Base-by-base conservation (phyloP, 371 early-diverging fungal species). In the Mucor plumbeus region DNA sequence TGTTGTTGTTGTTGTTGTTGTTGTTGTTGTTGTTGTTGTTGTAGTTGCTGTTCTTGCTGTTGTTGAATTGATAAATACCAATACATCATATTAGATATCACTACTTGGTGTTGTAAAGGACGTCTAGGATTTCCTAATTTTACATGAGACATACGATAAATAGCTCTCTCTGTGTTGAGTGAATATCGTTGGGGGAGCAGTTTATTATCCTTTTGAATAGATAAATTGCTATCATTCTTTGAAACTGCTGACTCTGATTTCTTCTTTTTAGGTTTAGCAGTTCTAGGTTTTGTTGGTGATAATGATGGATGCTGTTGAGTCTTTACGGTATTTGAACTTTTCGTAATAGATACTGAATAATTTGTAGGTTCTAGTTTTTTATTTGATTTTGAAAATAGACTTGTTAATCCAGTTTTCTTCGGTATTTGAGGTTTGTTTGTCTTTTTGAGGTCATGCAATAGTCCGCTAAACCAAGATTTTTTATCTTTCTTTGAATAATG, bases 1-100 rank as follows among this genome's bases (percentile, higher is more conserved):
- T 65, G 34, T 13, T 55, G 53, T 0, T 58, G 17, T 21, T 47
- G n/a, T 54, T 40, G 47, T 21, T 43, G 47, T 1, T 11, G 17
- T n/a, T 40, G 57, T 19, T 44, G 35, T 7, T 41, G 43, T 41
- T 26, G 21, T 41, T 13, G 41, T 3, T 35, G 21, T 5, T 65
- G 34, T 13, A 41, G 53, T 0, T 58, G 17, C 14, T 47, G 11
- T 4, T 47, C 34, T 21, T 36, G 26, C n/a, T 62, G 38, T 26
- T 26, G 26, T 13, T 36, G 53, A 21, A 71, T 38, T 0, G 71
- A 71, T 6, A 93, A 77, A 69, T 91, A 92, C 83, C 89, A 91
- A 74, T 90, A 84, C 89, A 93, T 90, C 70, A 93, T 79, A 59
- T 93, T 93, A n/a, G 88, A 85, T 34, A 93, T 83, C 63, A 89